Percentiles rank a stretch among this genome's conserved stretches.
Evolutionary conservation across 164 flowering plant genomes (phyloP).

Genomic region (Malania oleifera): DNA sequence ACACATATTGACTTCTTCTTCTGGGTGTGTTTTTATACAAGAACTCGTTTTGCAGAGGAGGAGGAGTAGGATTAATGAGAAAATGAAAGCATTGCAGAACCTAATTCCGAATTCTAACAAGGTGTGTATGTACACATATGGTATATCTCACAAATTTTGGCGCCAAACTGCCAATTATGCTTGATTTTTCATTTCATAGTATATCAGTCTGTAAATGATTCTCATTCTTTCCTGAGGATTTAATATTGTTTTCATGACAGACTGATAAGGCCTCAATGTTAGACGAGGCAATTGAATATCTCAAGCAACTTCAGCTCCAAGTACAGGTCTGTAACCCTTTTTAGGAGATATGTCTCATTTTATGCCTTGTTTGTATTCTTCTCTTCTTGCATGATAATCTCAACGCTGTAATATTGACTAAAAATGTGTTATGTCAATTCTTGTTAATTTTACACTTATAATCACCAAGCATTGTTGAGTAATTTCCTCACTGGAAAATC

Average conservation of each 20-base stretch:
- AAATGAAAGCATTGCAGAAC: constrained; percentile 84
- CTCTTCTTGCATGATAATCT: no score
- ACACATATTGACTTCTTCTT: no score
- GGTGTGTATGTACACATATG: constrained; percentile 23
- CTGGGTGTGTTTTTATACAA: neutral
- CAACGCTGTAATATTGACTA: no score
- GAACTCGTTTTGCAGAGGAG: constrained; percentile 50
- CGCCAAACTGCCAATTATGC: neutral
- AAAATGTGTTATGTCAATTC: no score
- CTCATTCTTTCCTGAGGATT: neutral
- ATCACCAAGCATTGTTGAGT: no score
- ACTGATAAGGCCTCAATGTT: constrained; percentile 85
- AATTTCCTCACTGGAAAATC: no score
- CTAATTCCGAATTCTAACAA: constrained; percentile 84
- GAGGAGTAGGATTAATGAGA: constrained; percentile 82
- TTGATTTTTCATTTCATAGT: neutral
- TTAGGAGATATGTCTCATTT: no score
- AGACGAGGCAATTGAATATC: constrained; percentile 78
- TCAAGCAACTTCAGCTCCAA: constrained; percentile 79
- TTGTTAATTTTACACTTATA: no score
- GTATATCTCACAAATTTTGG: no score
- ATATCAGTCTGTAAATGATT: no score
- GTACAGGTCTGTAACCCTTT: constrained; percentile 43
- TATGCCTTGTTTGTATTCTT: no score
- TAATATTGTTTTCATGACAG: constrained; percentile 21